phyloP scores from a whole-genome alignment of 78 protist genomes.

The Mantamonas sphyraenae region DNA sequence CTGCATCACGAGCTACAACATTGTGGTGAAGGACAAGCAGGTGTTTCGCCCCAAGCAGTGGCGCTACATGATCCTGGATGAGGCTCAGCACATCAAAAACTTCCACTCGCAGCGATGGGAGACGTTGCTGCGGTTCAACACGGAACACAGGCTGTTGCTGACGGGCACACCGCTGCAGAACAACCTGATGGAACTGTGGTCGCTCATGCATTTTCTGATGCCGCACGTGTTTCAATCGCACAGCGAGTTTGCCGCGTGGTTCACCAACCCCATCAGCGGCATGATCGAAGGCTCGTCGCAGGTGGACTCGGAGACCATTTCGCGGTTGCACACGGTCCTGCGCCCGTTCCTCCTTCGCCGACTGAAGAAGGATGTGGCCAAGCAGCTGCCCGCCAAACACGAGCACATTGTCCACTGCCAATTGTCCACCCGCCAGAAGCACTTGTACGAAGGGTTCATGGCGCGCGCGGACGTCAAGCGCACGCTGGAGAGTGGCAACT shows the following conservation, averaged over 20 bases:
- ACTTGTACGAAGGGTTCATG: slow-evolving; percentile 48
- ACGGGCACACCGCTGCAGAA: slow-evolving; percentile 97
- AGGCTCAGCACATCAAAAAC: slow-evolving; percentile 95
- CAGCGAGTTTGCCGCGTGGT: slow-evolving; percentile 77
- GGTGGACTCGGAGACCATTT: slow-evolving; percentile 37
- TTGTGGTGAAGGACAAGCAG: slow-evolving; percentile 58
- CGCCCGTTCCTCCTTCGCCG: slow-evolving; percentile 91
- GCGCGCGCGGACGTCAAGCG: slow-evolving; percentile 36
- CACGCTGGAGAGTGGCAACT: slow-evolving; percentile 35
- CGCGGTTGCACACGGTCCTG: slow-evolving; percentile 64
- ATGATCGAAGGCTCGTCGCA: slow-evolving; percentile 57
- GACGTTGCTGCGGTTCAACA: slow-evolving; percentile 55
- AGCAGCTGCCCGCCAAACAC: slow-evolving; percentile 64
- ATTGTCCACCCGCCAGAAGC: slow-evolving; percentile 72
- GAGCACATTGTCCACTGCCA: slow-evolving; percentile 65
- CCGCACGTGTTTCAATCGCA: slow-evolving; percentile 77
- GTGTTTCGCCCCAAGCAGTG: slow-evolving; percentile 66
- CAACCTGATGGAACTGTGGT: slow-evolving; percentile 92
- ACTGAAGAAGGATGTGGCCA: slow-evolving; percentile 83
- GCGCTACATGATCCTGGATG: slow-evolving; percentile 90
- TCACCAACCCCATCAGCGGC: slow-evolving; percentile 52
- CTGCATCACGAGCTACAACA: slow-evolving; percentile 81
- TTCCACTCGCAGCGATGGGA: slow-evolving; percentile 71
- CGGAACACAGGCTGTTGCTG: slow-evolving; percentile 71
- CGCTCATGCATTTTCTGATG: slow-evolving; percentile 92